These are phyloP conservation scores for Grosmannia penicillata DNA, from an alignment of 2,329 filamentous ascomycete species.

Conservation along the genomic window DNA sequence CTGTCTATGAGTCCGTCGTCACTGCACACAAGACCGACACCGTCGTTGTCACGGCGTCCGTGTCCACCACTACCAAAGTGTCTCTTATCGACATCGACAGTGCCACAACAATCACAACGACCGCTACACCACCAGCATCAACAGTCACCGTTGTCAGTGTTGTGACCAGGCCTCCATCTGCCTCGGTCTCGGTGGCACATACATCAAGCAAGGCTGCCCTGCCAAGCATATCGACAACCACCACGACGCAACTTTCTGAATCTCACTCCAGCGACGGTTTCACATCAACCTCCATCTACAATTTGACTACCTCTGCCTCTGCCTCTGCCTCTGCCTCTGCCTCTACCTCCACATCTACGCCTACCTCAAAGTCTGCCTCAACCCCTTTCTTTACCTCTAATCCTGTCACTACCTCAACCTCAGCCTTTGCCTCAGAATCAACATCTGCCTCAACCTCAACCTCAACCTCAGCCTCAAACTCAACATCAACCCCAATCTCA, in stretches of 20 bases:
- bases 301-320: background rate
- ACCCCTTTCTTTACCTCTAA: background rate
- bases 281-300: no score
- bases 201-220: no score
- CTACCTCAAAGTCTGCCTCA: background rate
- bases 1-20: slow-evolving; percentile 11
- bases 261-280: no score
- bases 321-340: background rate
- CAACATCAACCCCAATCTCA: background rate
- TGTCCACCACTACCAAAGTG: slow-evolving; percentile 11
- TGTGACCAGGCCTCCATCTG: background rate
- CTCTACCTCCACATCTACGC: background rate
- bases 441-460: background rate
- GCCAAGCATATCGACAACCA: background rate
- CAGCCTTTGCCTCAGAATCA: background rate
- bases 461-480: background rate
- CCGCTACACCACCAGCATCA: background rate
- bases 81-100: slow-evolving; percentile 12
- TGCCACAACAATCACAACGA: slow-evolving; percentile 1
- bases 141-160: background rate
- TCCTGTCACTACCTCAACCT: background rate
- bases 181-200: no score
- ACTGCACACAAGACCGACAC: slow-evolving; percentile 14
- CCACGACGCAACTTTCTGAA: no score
- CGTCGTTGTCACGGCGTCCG: slow-evolving; percentile 5